Conservation (phyloP, 2,329 filamentous ascomycete genomes). For the Colletotrichum melonis region DNA sequence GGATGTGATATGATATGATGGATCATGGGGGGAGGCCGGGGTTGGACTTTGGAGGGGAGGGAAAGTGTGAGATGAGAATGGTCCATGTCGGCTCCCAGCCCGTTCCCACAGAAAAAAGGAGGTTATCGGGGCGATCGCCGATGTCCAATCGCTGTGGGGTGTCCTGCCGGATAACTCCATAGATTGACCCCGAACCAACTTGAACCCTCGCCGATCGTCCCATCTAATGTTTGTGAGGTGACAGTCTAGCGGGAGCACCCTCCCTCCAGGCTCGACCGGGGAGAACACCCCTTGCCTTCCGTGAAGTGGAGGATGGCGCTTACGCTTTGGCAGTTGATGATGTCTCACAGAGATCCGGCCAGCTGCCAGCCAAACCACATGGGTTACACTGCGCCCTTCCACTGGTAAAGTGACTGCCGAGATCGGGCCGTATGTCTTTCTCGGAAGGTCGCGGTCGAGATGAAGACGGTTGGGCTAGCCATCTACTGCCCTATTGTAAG, state of each 20-base stretch:
- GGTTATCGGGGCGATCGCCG: background rate
- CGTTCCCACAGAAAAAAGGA: background rate
- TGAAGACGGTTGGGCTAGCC: background rate
- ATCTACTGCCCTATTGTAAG: background rate
- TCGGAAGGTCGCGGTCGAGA: background rate
- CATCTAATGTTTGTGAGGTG: background rate
- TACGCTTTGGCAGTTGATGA: background rate
- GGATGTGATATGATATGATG: background rate
- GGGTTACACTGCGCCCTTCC: background rate
- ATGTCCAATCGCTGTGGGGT: background rate
- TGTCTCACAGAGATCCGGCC: conserved; percentile 6
- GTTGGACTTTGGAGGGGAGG: too few species aligned
- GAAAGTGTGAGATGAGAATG: background rate
- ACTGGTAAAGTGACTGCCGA: background rate
- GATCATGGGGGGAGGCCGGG: too few species aligned
- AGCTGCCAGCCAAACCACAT: background rate
- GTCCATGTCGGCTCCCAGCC: background rate
- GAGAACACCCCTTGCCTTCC: conserved; percentile 4
- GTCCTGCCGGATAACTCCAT: background rate
- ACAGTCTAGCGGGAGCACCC: background rate
- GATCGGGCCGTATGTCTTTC: background rate
- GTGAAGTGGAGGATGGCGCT: background rate
- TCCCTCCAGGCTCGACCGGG: background rate
- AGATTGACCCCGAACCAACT: background rate
- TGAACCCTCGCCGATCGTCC: background rate